phyloP scores from a whole-genome alignment of 2,329 filamentous ascomycete genomes.

The Nemania diffusa region DNA sequence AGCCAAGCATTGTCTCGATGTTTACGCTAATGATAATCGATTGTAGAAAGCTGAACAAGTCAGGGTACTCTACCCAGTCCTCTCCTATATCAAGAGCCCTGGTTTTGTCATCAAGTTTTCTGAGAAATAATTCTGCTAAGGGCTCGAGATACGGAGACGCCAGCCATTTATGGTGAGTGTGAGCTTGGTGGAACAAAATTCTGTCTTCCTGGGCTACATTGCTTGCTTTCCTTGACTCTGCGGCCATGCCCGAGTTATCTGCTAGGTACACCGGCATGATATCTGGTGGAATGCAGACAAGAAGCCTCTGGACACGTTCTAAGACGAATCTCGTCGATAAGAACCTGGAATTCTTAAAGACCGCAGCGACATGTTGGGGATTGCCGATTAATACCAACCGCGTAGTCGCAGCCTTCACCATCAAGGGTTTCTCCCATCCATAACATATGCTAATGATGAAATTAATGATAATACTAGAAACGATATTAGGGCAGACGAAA shows the following conservation, averaged over 20 bases:
- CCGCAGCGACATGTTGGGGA: background rate
- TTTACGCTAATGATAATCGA: background rate
- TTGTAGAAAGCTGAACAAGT: background rate
- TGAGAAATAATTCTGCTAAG: background rate
- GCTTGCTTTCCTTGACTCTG: background rate
- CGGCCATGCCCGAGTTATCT: background rate
- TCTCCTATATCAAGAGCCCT: background rate
- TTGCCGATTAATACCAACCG: background rate
- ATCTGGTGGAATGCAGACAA: background rate
- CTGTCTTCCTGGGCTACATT: background rate
- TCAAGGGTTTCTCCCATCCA: no score
- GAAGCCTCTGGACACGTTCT: background rate
- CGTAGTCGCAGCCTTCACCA: no score
- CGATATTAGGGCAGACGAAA: no score
- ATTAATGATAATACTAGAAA: no score
- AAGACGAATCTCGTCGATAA: background rate
- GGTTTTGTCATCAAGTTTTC: background rate
- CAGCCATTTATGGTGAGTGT: background rate
- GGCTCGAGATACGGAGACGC: background rate
- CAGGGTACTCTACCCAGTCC: background rate
- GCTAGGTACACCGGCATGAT: background rate
- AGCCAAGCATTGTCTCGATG: background rate
- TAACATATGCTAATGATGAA: no score
- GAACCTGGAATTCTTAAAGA: constrained; percentile 8
- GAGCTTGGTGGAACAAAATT: background rate